A percentile compares a stretch with the other conserved stretches of the same genome.
Evolutionary conservation across 768 basidiomycete genomes (phyloP).

Genomic region (Strobilomyces confusus): DNA sequence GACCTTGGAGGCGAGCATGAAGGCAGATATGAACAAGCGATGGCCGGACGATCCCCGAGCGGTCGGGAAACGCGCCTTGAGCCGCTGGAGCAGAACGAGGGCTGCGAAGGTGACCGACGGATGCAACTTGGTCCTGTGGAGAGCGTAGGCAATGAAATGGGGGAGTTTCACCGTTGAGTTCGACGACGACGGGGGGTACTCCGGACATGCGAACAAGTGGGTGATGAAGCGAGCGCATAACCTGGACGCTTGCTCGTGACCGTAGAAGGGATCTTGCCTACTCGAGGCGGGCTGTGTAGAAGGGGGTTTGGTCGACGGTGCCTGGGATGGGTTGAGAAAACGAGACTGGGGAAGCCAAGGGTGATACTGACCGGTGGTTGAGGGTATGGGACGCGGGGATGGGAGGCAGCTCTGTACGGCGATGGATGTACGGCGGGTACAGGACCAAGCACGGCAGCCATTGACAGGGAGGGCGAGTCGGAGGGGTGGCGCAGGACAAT

Average conservation of each 20-base stretch:
- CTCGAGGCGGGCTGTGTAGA: slow-evolving; percentile 28
- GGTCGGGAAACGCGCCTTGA: slow-evolving; percentile 70
- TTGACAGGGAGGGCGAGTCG: slow-evolving; percentile 3
- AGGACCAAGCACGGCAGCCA: slow-evolving; percentile 33
- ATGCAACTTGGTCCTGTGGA: slow-evolving; percentile 65
- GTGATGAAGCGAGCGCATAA: slow-evolving; percentile 78
- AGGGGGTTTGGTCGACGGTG: slow-evolving; percentile 25
- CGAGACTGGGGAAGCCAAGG: background rate
- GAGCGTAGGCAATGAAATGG: slow-evolving; percentile 62
- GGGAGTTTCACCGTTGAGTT: slow-evolving; percentile 38
- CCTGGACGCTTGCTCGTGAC: slow-evolving; percentile 69
- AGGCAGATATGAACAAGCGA: slow-evolving; percentile 64
- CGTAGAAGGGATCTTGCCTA: slow-evolving; percentile 36
- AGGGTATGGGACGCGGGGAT: slow-evolving; percentile 26
- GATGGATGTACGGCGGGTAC: slow-evolving; percentile 26
- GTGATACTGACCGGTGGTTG: slow-evolving; percentile 23
- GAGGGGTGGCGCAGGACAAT: slow-evolving; percentile 18
- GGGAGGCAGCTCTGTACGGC: slow-evolving; percentile 27
- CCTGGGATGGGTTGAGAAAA: slow-evolving; percentile 15
- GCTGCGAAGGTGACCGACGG: slow-evolving; percentile 42
- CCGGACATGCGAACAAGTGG: slow-evolving; percentile 83
- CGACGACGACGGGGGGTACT: slow-evolving; percentile 54
- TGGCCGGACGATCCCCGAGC: slow-evolving; percentile 76
- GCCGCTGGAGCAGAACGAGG: slow-evolving; percentile 51
- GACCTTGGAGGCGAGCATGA: slow-evolving; percentile 75